phyloP scores from a whole-genome alignment of 2,329 filamentous ascomycete species.

The Penicillium sp. region DNA sequence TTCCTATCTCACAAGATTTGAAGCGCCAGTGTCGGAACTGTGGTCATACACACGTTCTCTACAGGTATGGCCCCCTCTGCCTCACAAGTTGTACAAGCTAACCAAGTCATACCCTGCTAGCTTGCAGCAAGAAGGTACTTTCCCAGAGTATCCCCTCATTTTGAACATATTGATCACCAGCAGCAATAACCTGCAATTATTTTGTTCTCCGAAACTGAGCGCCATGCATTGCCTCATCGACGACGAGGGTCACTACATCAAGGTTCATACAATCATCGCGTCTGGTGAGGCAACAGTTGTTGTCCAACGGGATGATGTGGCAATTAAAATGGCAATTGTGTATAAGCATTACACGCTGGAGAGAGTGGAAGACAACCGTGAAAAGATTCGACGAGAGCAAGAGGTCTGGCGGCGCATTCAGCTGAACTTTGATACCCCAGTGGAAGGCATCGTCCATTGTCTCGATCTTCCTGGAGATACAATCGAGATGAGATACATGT shows the following conservation, averaged over 20 bases:
- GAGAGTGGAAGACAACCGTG: not conserved
- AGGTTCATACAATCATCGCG: not conserved
- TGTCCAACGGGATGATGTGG: not conserved
- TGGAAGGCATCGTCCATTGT: not conserved
- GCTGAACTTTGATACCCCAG: not conserved
- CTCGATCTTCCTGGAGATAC: not conserved
- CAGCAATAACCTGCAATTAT: too few relatives aligned
- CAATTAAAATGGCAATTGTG: not conserved
- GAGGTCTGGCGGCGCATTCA: not conserved
- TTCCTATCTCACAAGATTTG: rapidly evolving
- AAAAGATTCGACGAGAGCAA: not conserved
- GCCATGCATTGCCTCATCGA: not conserved
- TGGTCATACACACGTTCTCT: not conserved
- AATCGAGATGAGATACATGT: not conserved
- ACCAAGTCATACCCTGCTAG: not conserved
- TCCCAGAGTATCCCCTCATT: not conserved
- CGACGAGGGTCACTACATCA: not conserved
- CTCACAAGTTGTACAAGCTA: not conserved
- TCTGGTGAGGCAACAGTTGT: not conserved
- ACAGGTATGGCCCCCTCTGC: not conserved
- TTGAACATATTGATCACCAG: not conserved
- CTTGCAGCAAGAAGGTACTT: not conserved
- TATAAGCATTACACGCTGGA: not conserved
- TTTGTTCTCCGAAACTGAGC: not conserved
- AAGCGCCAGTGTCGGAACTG: not conserved